A percentile compares a stretch with the other conserved stretches of the same genome.
phyloP scores from a whole-genome alignment of 176 grass and related monocot genomes.

The Puccinellia tenuiflora region DNA sequence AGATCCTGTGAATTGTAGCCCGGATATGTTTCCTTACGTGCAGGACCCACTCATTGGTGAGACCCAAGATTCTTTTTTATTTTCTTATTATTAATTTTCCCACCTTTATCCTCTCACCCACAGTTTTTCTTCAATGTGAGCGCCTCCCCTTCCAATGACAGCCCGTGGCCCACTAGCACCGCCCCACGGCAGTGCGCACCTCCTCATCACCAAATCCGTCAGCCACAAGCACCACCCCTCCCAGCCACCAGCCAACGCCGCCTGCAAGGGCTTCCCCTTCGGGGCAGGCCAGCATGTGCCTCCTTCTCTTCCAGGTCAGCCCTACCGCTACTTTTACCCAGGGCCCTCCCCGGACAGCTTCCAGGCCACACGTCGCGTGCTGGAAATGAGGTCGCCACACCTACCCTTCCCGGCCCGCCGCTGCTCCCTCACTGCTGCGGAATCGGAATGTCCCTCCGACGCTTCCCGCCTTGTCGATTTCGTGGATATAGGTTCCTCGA shows the following conservation, averaged over 20 bases:
- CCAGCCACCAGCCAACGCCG: neutral
- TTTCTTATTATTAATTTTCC: neutral
- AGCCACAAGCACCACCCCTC: too few species aligned
- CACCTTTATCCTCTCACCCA: neutral
- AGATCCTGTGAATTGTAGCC: neutral
- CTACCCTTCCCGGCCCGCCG: neutral
- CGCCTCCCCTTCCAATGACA: neutral
- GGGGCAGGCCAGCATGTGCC: too few species aligned
- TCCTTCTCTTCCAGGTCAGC: neutral
- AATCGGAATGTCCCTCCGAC: neutral
- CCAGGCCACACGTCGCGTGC: neutral
- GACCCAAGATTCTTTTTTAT: neutral
- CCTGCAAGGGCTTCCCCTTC: neutral
- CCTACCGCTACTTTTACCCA: neutral
- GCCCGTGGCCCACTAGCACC: neutral
- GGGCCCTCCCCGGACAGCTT: neutral
- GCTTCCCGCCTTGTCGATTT: neutral
- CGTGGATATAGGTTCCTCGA: neutral
- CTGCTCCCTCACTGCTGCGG: neutral
- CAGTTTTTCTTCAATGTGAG: neutral
- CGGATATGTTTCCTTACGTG: neutral
- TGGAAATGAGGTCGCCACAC: neutral
- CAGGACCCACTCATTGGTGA: neutral
- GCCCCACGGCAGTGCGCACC: neutral
- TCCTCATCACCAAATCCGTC: neutral